These are phyloP conservation scores for Talaromyces stipitatus DNA, from an alignment of 495 filamentous ascomycete species.

Conservation along the genomic window DNA sequence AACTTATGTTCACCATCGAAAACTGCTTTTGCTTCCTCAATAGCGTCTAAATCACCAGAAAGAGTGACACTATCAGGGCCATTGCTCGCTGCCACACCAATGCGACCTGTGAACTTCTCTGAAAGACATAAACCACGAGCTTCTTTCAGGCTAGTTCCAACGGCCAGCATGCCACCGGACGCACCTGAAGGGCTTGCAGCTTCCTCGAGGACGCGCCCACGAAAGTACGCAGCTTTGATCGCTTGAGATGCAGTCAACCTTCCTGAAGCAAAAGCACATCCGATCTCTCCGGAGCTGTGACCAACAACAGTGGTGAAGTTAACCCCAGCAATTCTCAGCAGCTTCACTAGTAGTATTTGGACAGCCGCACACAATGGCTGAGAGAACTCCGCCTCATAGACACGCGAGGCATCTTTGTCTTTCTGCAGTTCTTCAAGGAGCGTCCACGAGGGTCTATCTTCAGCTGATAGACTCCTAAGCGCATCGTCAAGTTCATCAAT, in stretches of 20 bases:
- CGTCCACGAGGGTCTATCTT: too few relatives aligned
- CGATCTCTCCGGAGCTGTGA: slow-evolving; percentile 57
- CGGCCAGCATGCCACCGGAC: slow-evolving; percentile 48
- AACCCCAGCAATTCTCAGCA: too few relatives aligned
- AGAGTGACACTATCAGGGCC: slow-evolving; percentile 27
- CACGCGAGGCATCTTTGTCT: too few relatives aligned
- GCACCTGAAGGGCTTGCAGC: slow-evolving; percentile 8
- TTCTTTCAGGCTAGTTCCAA: slow-evolving; percentile 37
- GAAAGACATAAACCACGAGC: slow-evolving; percentile 31
- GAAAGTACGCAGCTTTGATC: slow-evolving; percentile 40
- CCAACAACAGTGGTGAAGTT: slow-evolving; percentile 40
- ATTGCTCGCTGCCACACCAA: slow-evolving; percentile 29
- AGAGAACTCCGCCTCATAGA: too few relatives aligned
- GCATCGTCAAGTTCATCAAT: too few relatives aligned
- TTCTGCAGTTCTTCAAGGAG: too few relatives aligned
- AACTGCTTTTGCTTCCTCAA: slow-evolving; percentile 28
- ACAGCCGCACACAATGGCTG: too few relatives aligned
- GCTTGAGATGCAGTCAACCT: slow-evolving; percentile 31
- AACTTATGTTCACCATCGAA: slow-evolving; percentile 39
- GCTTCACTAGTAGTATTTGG: too few relatives aligned
- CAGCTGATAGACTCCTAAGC: too few relatives aligned
- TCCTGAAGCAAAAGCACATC: slow-evolving; percentile 46
- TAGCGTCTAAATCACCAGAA: slow-evolving; percentile 37
- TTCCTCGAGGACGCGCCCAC: slow-evolving; percentile 27
- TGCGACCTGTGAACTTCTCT: slow-evolving; percentile 18